phyloP scores from a whole-genome alignment of 202 grass and related monocot species.

The Eragrostis tef region DNA sequence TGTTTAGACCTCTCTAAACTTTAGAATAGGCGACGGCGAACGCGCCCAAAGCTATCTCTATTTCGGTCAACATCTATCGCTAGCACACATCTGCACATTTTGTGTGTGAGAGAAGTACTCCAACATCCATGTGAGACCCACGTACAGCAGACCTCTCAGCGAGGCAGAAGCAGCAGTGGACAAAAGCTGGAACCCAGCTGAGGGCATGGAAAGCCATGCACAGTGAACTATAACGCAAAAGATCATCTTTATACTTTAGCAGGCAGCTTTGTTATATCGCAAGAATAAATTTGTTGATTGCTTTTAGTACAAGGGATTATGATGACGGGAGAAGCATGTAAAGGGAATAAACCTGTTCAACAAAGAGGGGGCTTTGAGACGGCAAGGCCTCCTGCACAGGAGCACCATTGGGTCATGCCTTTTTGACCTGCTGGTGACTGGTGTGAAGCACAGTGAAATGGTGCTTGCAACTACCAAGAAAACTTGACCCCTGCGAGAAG shows the following conservation, averaged over 20 bases:
- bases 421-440: conserved; percentile 58
- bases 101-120: conserved; percentile 18
- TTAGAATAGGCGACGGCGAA: too few relatives aligned
- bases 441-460: conserved; percentile 50
- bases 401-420: conserved; percentile 38
- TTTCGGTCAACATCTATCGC: conserved; percentile 49
- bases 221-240: conserved; percentile 59
- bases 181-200: conserved; percentile 73
- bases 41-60: too few relatives aligned
- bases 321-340: conserved; percentile 54
- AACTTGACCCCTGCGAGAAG: conserved; percentile 51
- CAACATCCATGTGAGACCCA: conserved; percentile 50
- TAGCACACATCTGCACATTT: conserved; percentile 26
- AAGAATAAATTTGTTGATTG: conserved; percentile 61
- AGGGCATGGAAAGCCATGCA: conserved; percentile 59
- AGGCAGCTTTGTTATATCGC: conserved; percentile 56
- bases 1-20: too few relatives aligned
- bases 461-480: conserved; percentile 54
- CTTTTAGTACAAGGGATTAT: conserved; percentile 81
- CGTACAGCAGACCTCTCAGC: conserved; percentile 31
- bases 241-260: conserved; percentile 61
- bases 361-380: conserved; percentile 43
- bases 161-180: conserved; percentile 39
- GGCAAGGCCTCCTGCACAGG: conserved; percentile 51
- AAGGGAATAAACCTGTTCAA: conserved; percentile 43